phyloP scores from a whole-genome alignment of 2,329 filamentous ascomycete genomes.

The Alternaria ventricosa region DNA sequence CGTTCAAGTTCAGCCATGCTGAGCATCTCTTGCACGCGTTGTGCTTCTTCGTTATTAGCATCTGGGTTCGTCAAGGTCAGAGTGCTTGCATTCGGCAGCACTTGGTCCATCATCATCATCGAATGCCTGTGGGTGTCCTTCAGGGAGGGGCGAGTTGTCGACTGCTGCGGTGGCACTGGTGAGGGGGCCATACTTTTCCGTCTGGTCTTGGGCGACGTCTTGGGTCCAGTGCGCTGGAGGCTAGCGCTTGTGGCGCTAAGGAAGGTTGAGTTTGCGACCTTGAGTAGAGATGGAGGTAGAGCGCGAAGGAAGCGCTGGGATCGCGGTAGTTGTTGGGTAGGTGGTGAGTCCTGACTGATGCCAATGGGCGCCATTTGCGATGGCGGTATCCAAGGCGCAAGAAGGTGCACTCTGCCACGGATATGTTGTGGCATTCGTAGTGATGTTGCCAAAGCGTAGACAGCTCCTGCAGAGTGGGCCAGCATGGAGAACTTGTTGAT shows the following conservation, averaged over 20 bases:
- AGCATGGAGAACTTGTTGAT: conserved; percentile 97
- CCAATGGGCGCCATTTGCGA: conserved; percentile 60
- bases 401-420: conserved; percentile 87
- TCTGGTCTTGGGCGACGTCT: conserved; percentile 56
- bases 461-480: conserved; percentile 95
- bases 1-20: conserved; percentile 73
- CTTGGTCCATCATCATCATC: conserved; percentile 59
- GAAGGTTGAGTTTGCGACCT: conserved; percentile 93
- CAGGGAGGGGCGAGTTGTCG: conserved; percentile 23
- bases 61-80: conserved; percentile 40
- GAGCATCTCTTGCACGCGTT: conserved; percentile 57
- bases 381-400: conserved; percentile 96
- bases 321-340: conserved; percentile 85
- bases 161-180: conserved; percentile 15
- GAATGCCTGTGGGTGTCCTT: conserved; percentile 52
- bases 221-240: conserved; percentile 61
- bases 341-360: conserved; percentile 74
- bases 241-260: conserved; percentile 90
- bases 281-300: conserved; percentile 87
- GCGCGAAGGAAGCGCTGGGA: conserved; percentile 90
- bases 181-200: conserved; percentile 38
- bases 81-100: conserved; percentile 49
- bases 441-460: conserved; percentile 94
- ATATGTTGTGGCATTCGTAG: conserved; percentile 96
- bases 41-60: conserved; percentile 39